phyloP scores from a whole-genome alignment of 2,329 filamentous ascomycete genomes.

The Juglanconis oblonga region DNA sequence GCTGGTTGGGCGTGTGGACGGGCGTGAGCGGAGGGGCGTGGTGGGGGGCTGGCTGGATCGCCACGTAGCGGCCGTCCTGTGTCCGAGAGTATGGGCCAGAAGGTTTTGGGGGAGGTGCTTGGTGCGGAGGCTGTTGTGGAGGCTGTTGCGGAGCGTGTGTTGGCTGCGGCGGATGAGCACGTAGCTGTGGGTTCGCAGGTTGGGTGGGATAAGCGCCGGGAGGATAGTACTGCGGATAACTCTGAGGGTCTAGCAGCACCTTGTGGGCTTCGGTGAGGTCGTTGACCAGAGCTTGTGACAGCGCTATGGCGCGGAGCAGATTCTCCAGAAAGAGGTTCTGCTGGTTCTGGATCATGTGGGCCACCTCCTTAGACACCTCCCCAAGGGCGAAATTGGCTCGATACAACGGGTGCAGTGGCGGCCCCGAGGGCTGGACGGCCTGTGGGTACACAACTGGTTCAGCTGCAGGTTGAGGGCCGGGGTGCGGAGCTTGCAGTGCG shows the following conservation, averaged over 20 bases:
- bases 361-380: not conserved
- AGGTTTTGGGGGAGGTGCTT: not conserved
- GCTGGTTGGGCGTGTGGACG: not conserved
- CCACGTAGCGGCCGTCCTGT: not conserved
- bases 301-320: not conserved
- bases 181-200: not conserved
- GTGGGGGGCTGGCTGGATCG: not conserved
- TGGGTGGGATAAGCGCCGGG: not conserved
- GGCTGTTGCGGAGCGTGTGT: not conserved
- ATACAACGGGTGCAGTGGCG: slow-evolving; percentile 1
- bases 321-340: not conserved
- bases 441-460: not conserved
- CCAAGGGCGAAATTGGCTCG: not conserved
- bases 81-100: not conserved
- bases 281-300: not conserved
- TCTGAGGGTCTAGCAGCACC: not conserved
- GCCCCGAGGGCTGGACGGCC: not conserved
- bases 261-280: not conserved
- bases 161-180: not conserved
- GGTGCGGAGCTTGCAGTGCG: not conserved
- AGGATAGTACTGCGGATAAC: not conserved
- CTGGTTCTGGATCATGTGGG: not conserved
- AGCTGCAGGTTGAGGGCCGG: too few relatives aligned
- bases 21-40: too few relatives aligned
- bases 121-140: not conserved